Evolutionary conservation across 345 rosid species (phyloP).

Genomic region (Boechera retrofracta): DNA sequence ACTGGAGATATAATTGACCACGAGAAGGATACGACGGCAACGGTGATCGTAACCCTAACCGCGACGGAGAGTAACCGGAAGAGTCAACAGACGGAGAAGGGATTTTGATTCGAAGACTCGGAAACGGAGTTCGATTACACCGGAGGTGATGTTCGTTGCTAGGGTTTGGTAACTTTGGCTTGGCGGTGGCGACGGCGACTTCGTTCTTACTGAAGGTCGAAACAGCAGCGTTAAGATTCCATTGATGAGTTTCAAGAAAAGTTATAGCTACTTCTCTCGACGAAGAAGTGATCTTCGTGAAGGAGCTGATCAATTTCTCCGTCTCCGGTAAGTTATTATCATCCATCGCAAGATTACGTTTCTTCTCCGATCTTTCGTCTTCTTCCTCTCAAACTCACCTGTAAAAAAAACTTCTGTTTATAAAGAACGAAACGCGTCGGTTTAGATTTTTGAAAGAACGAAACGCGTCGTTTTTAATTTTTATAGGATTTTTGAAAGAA

Average conservation of each 20-base stretch:
- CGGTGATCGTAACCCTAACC: conserved; percentile 46
- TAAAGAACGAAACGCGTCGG: not conserved
- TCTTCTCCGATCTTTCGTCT: not conserved
- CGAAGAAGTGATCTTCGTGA: conserved; percentile 68
- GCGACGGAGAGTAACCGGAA: conserved; percentile 49
- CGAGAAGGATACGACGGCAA: conserved; percentile 45
- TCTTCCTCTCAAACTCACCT: not conserved
- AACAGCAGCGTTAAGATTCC: conserved; percentile 77
- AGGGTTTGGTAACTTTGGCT: conserved; percentile 28
- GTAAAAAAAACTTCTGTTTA: not conserved
- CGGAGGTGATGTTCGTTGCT: conserved; percentile 1
- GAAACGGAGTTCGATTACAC: conserved; percentile 5
- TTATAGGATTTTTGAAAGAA: not conserved
- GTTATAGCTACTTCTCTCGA: conserved; percentile 63
- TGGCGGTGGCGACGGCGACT: conserved; percentile 12
- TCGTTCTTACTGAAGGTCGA: conserved; percentile 64
- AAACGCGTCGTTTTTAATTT: not conserved
- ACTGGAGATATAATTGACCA: conserved; percentile 30
- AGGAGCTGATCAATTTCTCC: conserved; percentile 52
- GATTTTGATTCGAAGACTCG: not conserved
- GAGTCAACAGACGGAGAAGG: conserved; percentile 43
- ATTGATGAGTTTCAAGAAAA: conserved; percentile 75
- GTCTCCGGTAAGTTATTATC: not conserved
- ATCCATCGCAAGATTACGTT: conserved; percentile 24
- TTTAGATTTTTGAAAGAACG: not conserved